Conservation (phyloP, 345 rosid genomes). For the Populus ilicifolia region DNA sequence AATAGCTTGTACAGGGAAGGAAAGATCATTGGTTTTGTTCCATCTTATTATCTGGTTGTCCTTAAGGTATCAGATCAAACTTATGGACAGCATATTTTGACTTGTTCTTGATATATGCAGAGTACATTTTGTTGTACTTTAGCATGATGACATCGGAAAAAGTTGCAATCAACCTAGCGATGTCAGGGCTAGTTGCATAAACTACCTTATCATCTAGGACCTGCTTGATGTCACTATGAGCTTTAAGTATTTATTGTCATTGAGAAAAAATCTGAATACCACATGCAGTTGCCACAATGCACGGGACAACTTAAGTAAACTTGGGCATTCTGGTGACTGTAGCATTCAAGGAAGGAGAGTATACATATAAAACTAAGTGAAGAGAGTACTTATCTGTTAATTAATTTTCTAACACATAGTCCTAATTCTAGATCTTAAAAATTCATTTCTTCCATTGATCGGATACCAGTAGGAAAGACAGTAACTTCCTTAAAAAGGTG, state of each 20-base stretch:
- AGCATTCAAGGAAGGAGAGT: too few relatives aligned
- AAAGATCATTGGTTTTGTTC: slow-evolving; percentile 68
- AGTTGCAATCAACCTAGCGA: not conserved
- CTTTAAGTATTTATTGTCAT: not conserved
- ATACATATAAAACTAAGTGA: too few relatives aligned
- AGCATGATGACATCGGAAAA: not conserved
- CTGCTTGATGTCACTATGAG: not conserved
- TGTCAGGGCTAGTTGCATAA: not conserved
- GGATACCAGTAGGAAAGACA: not conserved
- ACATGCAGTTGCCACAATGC: not conserved
- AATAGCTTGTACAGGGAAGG: slow-evolving; percentile 60
- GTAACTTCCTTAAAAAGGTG: not conserved
- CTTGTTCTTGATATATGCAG: not conserved
- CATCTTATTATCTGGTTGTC: slow-evolving; percentile 76
- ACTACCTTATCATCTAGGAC: not conserved
- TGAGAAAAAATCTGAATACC: not conserved
- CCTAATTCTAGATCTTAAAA: not conserved
- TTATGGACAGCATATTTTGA: not conserved
- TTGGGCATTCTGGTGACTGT: not conserved
- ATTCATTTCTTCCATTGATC: not conserved
- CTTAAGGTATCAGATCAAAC: slow-evolving; percentile 46
- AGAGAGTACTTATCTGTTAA: too few relatives aligned
- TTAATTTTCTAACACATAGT: too few relatives aligned
- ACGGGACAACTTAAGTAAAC: not conserved
- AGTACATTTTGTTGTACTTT: not conserved